These are phyloP conservation scores for Quercus lobata DNA, from an alignment of 331 rosid species.

Conservation along the genomic window DNA sequence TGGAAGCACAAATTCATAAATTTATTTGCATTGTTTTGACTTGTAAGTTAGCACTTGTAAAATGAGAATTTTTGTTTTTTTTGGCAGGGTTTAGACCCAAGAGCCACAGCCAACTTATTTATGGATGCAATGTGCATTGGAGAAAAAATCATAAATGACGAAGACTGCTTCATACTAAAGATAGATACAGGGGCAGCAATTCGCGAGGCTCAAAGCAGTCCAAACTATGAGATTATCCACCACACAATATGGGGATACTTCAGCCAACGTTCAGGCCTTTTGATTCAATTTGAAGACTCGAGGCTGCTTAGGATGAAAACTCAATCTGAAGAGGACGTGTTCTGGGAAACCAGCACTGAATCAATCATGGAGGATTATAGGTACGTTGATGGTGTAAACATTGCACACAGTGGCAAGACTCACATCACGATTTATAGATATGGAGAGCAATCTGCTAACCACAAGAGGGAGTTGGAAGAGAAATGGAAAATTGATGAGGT, in stretches of 20 bases:
- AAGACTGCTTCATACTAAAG: conserved; percentile 82
- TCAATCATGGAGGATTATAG: conserved; percentile 66
- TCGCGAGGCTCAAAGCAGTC: conserved; percentile 65
- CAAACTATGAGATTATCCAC: conserved; percentile 70
- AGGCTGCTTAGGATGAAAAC: conserved; percentile 62
- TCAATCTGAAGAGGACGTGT: conserved; percentile 58
- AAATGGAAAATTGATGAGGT: conserved; percentile 85
- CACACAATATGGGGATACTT: conserved; percentile 92
- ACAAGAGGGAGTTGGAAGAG: conserved; percentile 82
- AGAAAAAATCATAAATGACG: conserved; percentile 66
- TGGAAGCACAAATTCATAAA: no score
- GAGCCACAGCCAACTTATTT: conserved; percentile 77
- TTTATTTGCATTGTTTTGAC: background rate
- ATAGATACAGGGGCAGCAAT: conserved; percentile 71
- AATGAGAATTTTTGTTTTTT: no score
- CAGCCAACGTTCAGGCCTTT: conserved; percentile 82
- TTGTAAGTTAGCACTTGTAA: background rate
- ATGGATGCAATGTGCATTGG: conserved; percentile 82
- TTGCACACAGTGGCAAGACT: conserved; percentile 85
- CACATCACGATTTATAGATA: conserved; percentile 63
- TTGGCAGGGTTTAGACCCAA: conserved; percentile 77
- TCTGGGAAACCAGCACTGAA: conserved; percentile 86
- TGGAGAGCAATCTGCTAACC: conserved; percentile 75
- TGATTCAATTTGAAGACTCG: conserved; percentile 76
- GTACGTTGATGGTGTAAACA: conserved; percentile 72